phyloP scores from a whole-genome alignment of 1,139 yeast species.

The Casaregolazyma suthepensis region DNA sequence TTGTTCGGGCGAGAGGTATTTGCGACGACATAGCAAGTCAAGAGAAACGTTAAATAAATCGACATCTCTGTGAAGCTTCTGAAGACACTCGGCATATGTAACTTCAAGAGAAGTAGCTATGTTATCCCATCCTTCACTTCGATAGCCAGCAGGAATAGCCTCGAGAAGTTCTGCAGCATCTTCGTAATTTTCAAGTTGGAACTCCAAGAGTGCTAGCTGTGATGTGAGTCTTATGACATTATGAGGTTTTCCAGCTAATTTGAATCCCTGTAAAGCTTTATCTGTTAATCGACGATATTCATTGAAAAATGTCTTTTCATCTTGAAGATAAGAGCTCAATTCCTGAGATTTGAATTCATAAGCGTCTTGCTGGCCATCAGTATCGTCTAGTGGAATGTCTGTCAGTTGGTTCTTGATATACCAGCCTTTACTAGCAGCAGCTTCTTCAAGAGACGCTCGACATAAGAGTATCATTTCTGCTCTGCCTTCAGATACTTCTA shows the following conservation, averaged over 20 bases:
- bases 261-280: constrained; percentile 43
- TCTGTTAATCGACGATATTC: constrained; percentile 40
- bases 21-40: constrained; percentile 28
- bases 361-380: constrained; percentile 15
- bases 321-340: constrained; percentile 23
- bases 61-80: constrained; percentile 35
- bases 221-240: constrained; percentile 46
- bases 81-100: constrained; percentile 64
- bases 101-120: constrained; percentile 62
- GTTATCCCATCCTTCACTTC: constrained; percentile 64
- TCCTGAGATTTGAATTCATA: constrained; percentile 18
- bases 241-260: constrained; percentile 41
- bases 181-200: constrained; percentile 50
- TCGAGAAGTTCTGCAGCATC: constrained; percentile 59
- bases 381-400: constrained; percentile 32
- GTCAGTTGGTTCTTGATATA: constrained; percentile 40
- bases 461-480: constrained; percentile 35
- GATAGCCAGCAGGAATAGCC: constrained; percentile 62
- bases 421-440: constrained; percentile 33
- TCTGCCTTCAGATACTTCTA: constrained; percentile 33
- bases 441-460: constrained; percentile 32
- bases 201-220: constrained; percentile 73
- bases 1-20: constrained; percentile 17
- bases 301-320: constrained; percentile 31
- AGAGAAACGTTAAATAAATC: constrained; percentile 25